phyloP scores from a whole-genome alignment of 768 basidiomycete species.

The Erythrobasidium yunnanense region DNA sequence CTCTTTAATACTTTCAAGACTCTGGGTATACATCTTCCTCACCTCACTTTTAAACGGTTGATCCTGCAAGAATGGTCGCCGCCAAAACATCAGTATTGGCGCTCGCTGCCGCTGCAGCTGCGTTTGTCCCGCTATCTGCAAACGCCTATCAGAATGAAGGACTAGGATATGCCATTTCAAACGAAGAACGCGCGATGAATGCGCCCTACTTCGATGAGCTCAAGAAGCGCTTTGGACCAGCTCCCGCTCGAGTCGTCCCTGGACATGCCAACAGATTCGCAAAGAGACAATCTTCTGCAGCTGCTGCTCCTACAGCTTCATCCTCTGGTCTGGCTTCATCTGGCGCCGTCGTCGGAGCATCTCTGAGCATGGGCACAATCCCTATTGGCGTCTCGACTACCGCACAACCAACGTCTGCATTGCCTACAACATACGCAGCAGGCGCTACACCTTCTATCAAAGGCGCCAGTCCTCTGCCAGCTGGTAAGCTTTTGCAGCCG shows the following conservation, averaged over 20 bases:
- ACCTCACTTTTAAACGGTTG: too few species aligned
- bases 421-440: slow-evolving; percentile 50
- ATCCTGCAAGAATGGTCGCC: neutral
- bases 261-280: slow-evolving; percentile 8
- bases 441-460: slow-evolving; percentile 56
- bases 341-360: neutral
- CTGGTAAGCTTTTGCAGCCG: slow-evolving; percentile 35
- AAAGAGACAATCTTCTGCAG: neutral
- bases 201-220: slow-evolving; percentile 18
- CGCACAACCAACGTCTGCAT: slow-evolving; percentile 45
- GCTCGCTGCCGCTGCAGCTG: slow-evolving; percentile 4
- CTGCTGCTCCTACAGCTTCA: neutral
- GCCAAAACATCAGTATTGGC: neutral
- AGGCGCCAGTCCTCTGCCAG: slow-evolving; percentile 59
- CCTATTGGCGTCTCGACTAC: slow-evolving; percentile 33
- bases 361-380: slow-evolving; percentile 2
- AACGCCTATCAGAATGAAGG: slow-evolving; percentile 12
- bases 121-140: neutral
- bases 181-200: slow-evolving; percentile 5
- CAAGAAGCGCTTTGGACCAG: slow-evolving; percentile 6
- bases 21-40: too few species aligned
- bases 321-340: neutral
- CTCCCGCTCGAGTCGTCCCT: slow-evolving; percentile 15
- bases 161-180: slow-evolving; percentile 9
- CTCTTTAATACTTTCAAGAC: too few species aligned